phyloP scores from a whole-genome alignment of 805 yeast species.

The Pichia deserticola region DNA sequence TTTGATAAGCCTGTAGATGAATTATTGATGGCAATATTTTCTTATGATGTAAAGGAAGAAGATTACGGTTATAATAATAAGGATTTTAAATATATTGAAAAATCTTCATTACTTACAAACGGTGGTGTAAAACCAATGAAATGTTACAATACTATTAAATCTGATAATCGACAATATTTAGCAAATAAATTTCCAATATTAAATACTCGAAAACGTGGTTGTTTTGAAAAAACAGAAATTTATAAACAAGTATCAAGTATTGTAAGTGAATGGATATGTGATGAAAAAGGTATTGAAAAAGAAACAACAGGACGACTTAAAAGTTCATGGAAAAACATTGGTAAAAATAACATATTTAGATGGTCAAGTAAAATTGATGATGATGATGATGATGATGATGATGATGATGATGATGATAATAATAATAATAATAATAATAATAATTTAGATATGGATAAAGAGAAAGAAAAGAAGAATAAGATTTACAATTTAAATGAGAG shows the following conservation, averaged over 20 bases:
- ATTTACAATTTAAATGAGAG: neutral
- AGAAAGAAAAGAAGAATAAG: neutral
- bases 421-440: no score
- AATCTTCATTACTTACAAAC: neutral
- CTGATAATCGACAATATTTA: constrained; percentile 6
- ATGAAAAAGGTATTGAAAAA: constrained; percentile 18
- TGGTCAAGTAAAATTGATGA: constrained; percentile 11
- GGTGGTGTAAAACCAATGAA: constrained; percentile 6
- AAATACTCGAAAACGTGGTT: constrained; percentile 18
- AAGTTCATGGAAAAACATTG: neutral
- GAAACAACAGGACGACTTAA: neutral
- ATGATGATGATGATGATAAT: neutral
- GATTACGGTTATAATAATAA: neutral
- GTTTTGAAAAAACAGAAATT: constrained; percentile 10
- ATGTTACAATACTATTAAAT: constrained; percentile 10
- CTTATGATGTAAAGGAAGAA: neutral
- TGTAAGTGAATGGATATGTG: constrained; percentile 19
- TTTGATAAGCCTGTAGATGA: constrained; percentile 7
- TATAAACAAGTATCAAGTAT: constrained; percentile 11
- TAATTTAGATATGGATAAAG: neutral
- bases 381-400: neutral
- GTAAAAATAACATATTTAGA: constrained; percentile 10
- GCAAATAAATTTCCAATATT: constrained; percentile 6
- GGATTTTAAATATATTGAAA: neutral
- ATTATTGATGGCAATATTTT: constrained; percentile 4